phyloP scores from a whole-genome alignment of 2,329 filamentous ascomycete species.

The Fusarium sp. region DNA sequence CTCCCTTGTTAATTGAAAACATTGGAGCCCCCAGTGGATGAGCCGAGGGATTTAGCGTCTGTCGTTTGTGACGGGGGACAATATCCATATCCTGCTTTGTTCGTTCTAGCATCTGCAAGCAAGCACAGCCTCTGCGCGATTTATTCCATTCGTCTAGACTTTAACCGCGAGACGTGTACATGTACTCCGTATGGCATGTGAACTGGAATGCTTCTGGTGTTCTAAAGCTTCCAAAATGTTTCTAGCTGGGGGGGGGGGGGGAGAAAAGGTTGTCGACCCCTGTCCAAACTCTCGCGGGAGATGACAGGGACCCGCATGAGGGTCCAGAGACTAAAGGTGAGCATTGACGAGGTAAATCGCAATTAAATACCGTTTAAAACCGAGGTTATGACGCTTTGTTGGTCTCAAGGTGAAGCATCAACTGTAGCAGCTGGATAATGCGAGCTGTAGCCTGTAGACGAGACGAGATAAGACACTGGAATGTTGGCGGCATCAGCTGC shows the following conservation, averaged over 20 bases:
- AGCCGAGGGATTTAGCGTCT: conserved; percentile 30
- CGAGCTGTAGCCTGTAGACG: background rate
- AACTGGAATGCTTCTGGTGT: background rate
- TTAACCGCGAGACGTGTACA: too few relatives aligned
- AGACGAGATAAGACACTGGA: background rate
- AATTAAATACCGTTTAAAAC: conserved; percentile 22
- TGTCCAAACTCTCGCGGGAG: conserved; percentile 14
- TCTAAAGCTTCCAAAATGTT: conserved; percentile 11
- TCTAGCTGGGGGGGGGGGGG: background rate
- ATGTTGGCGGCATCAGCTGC: background rate
- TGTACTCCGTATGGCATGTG: background rate
- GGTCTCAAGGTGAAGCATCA: conserved; percentile 18
- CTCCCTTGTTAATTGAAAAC: conserved; percentile 40
- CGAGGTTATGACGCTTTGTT: conserved; percentile 1
- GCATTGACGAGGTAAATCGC: conserved; percentile 34
- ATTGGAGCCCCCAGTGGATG: conserved; percentile 37
- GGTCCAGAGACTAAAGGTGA: conserved; percentile 9
- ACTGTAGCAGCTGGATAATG: conserved; percentile 7
- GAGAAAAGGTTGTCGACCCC: background rate
- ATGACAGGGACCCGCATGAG: conserved; percentile 28
- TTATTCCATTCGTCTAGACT: conserved; percentile 8
- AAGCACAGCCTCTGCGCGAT: conserved; percentile 8
- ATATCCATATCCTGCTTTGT: too few relatives aligned
- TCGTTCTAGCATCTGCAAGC: background rate
- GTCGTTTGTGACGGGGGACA: background rate